phyloP scores from a whole-genome alignment of 495 filamentous ascomycete species.

The Penicillium macrosclerotiorum region DNA sequence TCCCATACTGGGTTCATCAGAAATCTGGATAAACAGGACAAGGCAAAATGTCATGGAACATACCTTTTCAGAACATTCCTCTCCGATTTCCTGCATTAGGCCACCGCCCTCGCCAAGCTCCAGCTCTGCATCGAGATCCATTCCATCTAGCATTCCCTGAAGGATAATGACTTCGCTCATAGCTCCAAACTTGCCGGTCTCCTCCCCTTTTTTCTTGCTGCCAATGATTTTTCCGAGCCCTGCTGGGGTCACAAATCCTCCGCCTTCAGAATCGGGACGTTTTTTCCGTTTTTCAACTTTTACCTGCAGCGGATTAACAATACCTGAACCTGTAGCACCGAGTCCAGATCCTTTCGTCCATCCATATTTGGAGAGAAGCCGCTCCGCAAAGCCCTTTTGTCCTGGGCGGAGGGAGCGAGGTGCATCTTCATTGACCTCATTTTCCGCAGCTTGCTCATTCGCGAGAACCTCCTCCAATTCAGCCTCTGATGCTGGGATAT shows the following conservation, averaged over 20 bases:
- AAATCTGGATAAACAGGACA: slow-evolving; percentile 6
- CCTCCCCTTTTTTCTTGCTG: slow-evolving; percentile 48
- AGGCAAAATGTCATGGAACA: slow-evolving; percentile 8
- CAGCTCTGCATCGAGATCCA: slow-evolving; percentile 70
- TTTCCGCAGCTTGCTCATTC: slow-evolving; percentile 47
- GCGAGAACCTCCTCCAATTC: slow-evolving; percentile 52
- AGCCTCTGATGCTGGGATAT: slow-evolving; percentile 55
- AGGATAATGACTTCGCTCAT: slow-evolving; percentile 81
- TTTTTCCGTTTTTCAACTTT: slow-evolving; percentile 82
- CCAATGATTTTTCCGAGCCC: slow-evolving; percentile 80
- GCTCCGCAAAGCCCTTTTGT: slow-evolving; percentile 79
- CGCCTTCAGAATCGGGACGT: slow-evolving; percentile 72
- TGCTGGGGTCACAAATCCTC: slow-evolving; percentile 67
- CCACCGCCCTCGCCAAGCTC: slow-evolving; percentile 56
- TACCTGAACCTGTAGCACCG: slow-evolving; percentile 75
- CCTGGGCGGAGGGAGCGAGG: slow-evolving; percentile 69
- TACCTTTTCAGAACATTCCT: slow-evolving; percentile 81
- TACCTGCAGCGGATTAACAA: slow-evolving; percentile 76
- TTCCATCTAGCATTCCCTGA: slow-evolving; percentile 75
- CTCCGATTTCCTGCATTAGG: slow-evolving; percentile 89
- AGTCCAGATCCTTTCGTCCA: slow-evolving; percentile 87
- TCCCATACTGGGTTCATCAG: slow-evolving; percentile 61
- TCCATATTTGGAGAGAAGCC: slow-evolving; percentile 87
- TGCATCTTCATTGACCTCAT: slow-evolving; percentile 47
- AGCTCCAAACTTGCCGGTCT: slow-evolving; percentile 63